Evolutionary conservation across 1,139 yeast species (phyloP), one percentile per base, ranked within the genome.

Genomic region (Scheffersomyces segobiensis): DNA sequence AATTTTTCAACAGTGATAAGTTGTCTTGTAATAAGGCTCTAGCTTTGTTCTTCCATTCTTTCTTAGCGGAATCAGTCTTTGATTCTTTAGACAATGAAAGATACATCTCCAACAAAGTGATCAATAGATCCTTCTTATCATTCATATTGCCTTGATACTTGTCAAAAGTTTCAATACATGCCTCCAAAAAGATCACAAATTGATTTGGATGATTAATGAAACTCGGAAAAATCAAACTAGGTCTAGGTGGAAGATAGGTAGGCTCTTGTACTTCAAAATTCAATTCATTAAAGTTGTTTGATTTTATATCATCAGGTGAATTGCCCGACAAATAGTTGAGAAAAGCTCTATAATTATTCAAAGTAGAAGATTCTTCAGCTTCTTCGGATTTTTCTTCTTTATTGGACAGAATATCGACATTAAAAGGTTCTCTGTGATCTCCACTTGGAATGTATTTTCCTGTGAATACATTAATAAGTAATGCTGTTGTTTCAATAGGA

Each of bases 131-230:
- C 57, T 82, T 83, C 63, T 87, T 85, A 66, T 92, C 97, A 62
- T 83, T 83, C 20, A 78, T 77, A 59, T 86, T 83, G 0, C 96
- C 96, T 60, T 89, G 95, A 67, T 87, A 90, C 60, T 81, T 83
- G 60, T 89, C 93, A 69, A 91, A 91, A 8, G 91, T 83, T 64
- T 89, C 92, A 19, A 93, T 76, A 67, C 98, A 92, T 0, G 98
- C 98, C 69, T 95, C 99, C 57, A 95, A 74, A 64, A 96, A 93
- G n/a, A 91, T 90, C 20, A 93, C 96, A 80, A 95, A 93, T 67
- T 93, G 96, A 67, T 88, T 85, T 0, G 96, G 93, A 68, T 90
- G 92, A 66, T 88, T 86, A 18, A 91, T 86, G 71, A 95, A 96
- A 1, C 96, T 87, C 1, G 96, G 87, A 69, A 93, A 96, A 2